Evolutionary conservation across 208 protist genomes (phyloP).

Genomic region (Kentomonas sorsogonicus): DNA sequence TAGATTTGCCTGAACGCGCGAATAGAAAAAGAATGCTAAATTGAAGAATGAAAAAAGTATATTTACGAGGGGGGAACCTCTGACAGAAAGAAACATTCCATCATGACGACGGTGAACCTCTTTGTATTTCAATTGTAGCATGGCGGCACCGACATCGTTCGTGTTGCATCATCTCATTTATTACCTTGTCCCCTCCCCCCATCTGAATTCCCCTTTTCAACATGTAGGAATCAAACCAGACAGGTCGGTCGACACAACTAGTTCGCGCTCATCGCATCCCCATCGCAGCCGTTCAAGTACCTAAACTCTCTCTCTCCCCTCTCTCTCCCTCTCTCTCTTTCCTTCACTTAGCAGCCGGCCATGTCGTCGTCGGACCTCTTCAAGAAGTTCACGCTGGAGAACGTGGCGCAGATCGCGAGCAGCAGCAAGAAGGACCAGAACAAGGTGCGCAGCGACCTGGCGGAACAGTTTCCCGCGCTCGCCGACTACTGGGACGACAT

Average conservation of each 20-base stretch:
- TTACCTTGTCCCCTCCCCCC: too few relatives aligned
- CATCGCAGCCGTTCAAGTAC: too few relatives aligned
- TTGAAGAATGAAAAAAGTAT: background rate
- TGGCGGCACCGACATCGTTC: background rate
- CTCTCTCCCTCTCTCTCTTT: background rate
- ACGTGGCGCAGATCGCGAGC: slow-evolving; percentile 85
- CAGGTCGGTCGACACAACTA: too few relatives aligned
- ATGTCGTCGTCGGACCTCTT: slow-evolving; percentile 66
- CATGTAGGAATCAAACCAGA: too few relatives aligned
- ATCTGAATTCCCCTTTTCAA: too few relatives aligned
- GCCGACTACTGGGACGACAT: slow-evolving; percentile 90
- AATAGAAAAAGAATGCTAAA: background rate
- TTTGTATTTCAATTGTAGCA: background rate
- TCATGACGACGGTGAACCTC: background rate
- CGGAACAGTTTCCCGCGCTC: slow-evolving; percentile 82
- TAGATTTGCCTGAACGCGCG: background rate
- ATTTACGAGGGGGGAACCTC: background rate
- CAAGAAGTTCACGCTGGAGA: slow-evolving; percentile 88
- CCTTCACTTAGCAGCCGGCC: background rate
- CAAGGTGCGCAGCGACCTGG: slow-evolving; percentile 80
- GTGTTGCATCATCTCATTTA: too few relatives aligned
- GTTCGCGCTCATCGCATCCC: background rate
- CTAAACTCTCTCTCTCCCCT: too few relatives aligned
- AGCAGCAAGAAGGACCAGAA: slow-evolving; percentile 86
- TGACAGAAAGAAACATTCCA: background rate